A percentile compares a stretch with the other conserved stretches of the same genome.
Evolutionary conservation across 106 monocot species (phyloP).

Genomic region (Platanthera guangdongensis): DNA sequence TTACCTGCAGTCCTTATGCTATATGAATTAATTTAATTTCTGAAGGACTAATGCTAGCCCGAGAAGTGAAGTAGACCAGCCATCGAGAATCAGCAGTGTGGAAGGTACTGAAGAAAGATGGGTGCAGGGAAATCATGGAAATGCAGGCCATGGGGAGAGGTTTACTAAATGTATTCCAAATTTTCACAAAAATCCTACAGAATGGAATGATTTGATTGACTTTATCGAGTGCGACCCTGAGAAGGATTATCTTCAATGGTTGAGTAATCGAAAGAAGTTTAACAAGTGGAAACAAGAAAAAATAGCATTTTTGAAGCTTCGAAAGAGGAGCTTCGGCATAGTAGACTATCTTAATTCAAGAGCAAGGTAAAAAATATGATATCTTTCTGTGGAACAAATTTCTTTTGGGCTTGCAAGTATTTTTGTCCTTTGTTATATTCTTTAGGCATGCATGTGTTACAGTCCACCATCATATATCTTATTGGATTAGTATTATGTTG

Average conservation of each 20-base stretch:
- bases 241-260: constrained; percentile 18
- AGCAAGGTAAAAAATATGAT: too few relatives aligned
- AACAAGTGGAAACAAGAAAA: constrained; percentile 15
- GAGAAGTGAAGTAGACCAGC: neutral
- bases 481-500: too few relatives aligned
- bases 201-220: constrained; percentile 20
- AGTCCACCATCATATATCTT: too few relatives aligned
- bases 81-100: neutral
- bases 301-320: neutral
- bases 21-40: neutral
- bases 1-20: too few relatives aligned
- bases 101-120: neutral
- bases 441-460: too few relatives aligned
- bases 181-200: constrained; percentile 7
- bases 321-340: neutral
- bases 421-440: too few relatives aligned
- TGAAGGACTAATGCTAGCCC: neutral
- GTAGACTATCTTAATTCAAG: too few relatives aligned
- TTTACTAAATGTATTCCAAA: constrained; percentile 8
- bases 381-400: too few relatives aligned
- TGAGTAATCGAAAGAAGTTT: constrained; percentile 9
- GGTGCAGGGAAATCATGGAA: neutral
- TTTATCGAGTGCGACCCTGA: constrained; percentile 19
- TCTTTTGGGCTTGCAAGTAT: too few relatives aligned
- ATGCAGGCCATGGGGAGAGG: constrained; percentile 11